Percentiles rank a stretch among this genome's conserved stretches.
Conservation (phyloP, 73 alveolate species). For the Paramecium bursaria region DNA sequence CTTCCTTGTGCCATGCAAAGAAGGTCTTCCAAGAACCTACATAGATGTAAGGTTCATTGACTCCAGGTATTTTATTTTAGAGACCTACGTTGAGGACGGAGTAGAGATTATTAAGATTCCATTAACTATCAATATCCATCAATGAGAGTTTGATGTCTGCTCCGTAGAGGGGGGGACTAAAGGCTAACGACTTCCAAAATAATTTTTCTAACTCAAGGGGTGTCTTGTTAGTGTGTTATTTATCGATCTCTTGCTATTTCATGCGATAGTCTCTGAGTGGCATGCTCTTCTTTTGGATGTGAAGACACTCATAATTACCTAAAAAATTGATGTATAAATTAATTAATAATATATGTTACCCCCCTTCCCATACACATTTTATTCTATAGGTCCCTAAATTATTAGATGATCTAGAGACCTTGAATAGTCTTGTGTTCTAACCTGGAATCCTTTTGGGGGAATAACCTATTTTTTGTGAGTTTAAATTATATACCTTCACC, state of each 20-base stretch:
- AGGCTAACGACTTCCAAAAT: slow-evolving; percentile 86
- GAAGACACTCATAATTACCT: slow-evolving; percentile 71
- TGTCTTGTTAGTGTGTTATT: slow-evolving; percentile 59
- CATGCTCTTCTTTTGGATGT: slow-evolving; percentile 76
- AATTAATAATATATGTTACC: slow-evolving; percentile 73
- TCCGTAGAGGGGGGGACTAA: slow-evolving; percentile 89
- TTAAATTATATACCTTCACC: slow-evolving; percentile 77
- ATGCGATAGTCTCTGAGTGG: slow-evolving; percentile 75
- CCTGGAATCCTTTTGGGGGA: slow-evolving; percentile 88
- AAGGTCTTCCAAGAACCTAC: slow-evolving; percentile 90
- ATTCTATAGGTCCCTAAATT: slow-evolving; percentile 80
- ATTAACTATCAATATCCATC: slow-evolving; percentile 75
- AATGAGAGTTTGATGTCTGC: slow-evolving; percentile 82
- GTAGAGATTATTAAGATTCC: slow-evolving; percentile 80
- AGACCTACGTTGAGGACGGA: slow-evolving; percentile 75
- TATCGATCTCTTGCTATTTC: slow-evolving; percentile 70
- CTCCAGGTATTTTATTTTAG: slow-evolving; percentile 78
- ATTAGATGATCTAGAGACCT: slow-evolving; percentile 62
- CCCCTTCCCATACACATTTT: slow-evolving; percentile 81
- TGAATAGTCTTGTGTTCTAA: slow-evolving; percentile 81
- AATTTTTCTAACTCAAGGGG: slow-evolving; percentile 78
- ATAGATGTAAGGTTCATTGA: slow-evolving; percentile 82
- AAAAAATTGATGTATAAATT: background rate
- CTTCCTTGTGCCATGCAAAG: slow-evolving; percentile 96
- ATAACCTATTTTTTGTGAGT: slow-evolving; percentile 71